Base-by-base conservation (phyloP, 1,139 yeast genomes). In the Lodderomyces elongisporus region DNA sequence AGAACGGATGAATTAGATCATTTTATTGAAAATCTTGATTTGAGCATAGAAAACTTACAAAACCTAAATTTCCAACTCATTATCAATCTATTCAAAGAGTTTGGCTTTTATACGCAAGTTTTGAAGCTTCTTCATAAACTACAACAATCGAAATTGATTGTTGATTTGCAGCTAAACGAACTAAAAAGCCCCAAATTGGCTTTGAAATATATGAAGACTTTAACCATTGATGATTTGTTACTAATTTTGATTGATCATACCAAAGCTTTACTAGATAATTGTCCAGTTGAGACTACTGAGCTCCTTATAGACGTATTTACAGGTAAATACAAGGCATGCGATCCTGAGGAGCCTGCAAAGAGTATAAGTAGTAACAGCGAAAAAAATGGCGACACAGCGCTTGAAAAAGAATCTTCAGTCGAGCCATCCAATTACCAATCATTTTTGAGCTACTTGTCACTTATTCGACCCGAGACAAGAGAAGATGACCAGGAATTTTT, bases 251-350 rank as follows among this genome's bases (percentile, higher is more conserved):
- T 74, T 14, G 82, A 79, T 27, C 79, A 76, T 49, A 79, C 94
- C 3, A 77, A 85, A 39, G 54, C 62, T 1, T 60, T 91, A 24
- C 62, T 91, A 31, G 84, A 83, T 33, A 56, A 67, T 33, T 60
- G 77, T 29, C 97, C 98, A 0, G 74, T 83, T 39, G 89, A 83
- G 40, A 83, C 95, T 0, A 88, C 96, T 0, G 80, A 81, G 27
- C 58, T 91, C 28, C 64, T 89, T 36, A 89, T 91, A 37, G 83
- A 84, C 27, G 83, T 89, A 1, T 91, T 91, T 52, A 89, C 97
- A 0, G 97, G 97, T 0, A 77, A 74, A 38, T 91, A 81, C 50
- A 60, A 59, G 14, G 84, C 91, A 1, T 46, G 35, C 15, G 49
- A 46, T 14, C 28, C 37, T 5, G 39, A 39, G 5, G 34, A 35